These are phyloP conservation scores for Saussurea involucrata DNA, from an alignment of 129 eudicot genomes.

Conservation along the genomic window DNA sequence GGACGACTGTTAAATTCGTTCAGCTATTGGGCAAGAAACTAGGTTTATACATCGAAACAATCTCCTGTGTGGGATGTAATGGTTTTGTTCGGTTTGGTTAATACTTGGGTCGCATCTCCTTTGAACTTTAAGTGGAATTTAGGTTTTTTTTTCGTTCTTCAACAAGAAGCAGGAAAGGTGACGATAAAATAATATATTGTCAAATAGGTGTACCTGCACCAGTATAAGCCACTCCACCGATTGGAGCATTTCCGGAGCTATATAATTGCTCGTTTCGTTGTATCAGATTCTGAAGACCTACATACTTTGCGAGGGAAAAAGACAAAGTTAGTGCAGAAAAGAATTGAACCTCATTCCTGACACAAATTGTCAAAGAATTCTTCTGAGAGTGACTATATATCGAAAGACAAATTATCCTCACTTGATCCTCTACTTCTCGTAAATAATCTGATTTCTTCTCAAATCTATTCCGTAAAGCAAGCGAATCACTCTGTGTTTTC, in stretches of 20 bases:
- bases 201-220: constrained; percentile 50
- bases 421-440: constrained; percentile 66
- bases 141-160: not conserved
- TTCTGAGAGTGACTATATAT: not conserved
- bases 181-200: not conserved
- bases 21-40: not conserved
- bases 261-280: constrained; percentile 57
- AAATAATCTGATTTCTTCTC: constrained; percentile 60
- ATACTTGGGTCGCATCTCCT: not conserved
- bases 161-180: not conserved
- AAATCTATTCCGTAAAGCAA: constrained; percentile 40
- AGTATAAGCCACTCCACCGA: constrained; percentile 61
- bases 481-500: constrained; percentile 43
- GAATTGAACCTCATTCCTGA: constrained; percentile 18
- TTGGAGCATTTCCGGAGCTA: constrained; percentile 51
- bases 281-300: constrained; percentile 65
- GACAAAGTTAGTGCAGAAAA: constrained; percentile 12
- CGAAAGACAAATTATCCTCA: constrained; percentile 18
- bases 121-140: not conserved
- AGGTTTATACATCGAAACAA: not conserved
- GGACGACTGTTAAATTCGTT: not conserved
- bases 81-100: no score
- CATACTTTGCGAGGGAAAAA: constrained; percentile 34
- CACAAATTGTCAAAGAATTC: not conserved
- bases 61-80: no score